Conservation (phyloP, 1,139 yeast genomes). For the Suhomyces bolitotheri region DNA sequence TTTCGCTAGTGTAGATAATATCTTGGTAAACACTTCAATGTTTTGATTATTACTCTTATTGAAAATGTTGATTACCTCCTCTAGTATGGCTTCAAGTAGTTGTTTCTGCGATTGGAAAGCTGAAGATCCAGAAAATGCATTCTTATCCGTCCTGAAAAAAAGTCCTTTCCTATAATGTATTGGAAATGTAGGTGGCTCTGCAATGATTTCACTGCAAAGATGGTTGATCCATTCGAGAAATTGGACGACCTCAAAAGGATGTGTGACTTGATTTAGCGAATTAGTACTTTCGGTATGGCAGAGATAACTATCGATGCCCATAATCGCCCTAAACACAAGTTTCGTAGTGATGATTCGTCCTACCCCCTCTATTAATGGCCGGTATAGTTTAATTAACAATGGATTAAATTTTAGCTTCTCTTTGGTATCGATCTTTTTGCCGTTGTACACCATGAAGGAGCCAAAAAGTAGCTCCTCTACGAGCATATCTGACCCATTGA, state of each 20-base stretch:
- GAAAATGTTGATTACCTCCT: conserved; percentile 5
- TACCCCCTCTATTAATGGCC: conserved; percentile 35
- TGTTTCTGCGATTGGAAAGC: conserved; percentile 6
- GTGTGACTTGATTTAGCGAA: conserved; percentile 2
- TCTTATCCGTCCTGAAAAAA: not conserved
- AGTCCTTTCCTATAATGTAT: not conserved
- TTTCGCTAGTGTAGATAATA: conserved; percentile 1
- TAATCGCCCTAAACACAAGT: conserved; percentile 13
- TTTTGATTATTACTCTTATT: conserved; percentile 6
- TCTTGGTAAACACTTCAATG: conserved; percentile 6
- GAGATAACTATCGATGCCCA: conserved; percentile 6
- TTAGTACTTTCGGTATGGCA: not conserved
- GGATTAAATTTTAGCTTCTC: conserved; percentile 28
- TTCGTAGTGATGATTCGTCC: conserved; percentile 25
- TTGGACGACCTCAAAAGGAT: conserved; percentile 16
- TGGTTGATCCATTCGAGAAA: conserved; percentile 21
- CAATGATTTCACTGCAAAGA: conserved; percentile 5
- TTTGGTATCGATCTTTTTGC: conserved; percentile 17
- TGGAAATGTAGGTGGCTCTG: conserved; percentile 4
- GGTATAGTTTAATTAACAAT: conserved; percentile 32
- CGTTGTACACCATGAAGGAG: conserved; percentile 32
- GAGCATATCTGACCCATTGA: conserved; percentile 14
- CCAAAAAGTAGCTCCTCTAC: conserved; percentile 22
- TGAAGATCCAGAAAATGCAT: conserved; percentile 3
- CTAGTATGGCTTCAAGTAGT: conserved; percentile 8